Percentiles rank a stretch among this genome's conserved stretches.
These are phyloP conservation scores for Colletotrichum kahawae DNA, from an alignment of 2,329 filamentous ascomycete species.

Conservation along the genomic window DNA sequence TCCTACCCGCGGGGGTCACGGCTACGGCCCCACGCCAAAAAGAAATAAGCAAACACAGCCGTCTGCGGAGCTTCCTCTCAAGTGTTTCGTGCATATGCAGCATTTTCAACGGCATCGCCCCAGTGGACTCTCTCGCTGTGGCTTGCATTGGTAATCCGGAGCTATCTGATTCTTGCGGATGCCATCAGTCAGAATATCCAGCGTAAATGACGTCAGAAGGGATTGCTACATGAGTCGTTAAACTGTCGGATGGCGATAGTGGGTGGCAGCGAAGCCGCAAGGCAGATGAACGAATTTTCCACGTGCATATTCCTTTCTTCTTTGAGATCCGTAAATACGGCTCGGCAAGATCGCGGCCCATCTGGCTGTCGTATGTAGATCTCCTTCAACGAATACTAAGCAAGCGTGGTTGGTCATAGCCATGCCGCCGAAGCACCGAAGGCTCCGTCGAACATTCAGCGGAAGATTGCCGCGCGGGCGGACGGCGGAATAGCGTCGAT, in stretches of 20 bases:
- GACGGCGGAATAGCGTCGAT: slow-evolving; percentile 2
- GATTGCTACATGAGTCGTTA: slow-evolving; percentile 3
- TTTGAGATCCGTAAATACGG: neutral
- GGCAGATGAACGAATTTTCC: neutral
- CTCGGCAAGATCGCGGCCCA: neutral
- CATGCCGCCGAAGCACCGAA: neutral
- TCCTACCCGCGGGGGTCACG: neutral
- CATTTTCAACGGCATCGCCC: neutral
- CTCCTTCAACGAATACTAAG: neutral
- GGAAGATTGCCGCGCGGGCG: neutral
- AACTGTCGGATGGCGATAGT: neutral
- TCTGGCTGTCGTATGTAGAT: neutral
- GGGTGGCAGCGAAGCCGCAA: neutral
- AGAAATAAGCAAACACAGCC: neutral
- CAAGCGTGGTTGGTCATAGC: neutral
- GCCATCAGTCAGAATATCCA: neutral
- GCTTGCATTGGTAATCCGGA: neutral
- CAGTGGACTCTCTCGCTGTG: neutral
- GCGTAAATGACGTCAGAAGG: neutral
- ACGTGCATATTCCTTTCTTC: neutral
- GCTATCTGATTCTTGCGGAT: neutral
- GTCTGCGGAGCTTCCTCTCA: neutral
- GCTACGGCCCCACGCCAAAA: neutral
- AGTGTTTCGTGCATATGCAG: neutral
- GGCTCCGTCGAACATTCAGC: neutral